Conservation (phyloP, 345 rosid species). For the Salix viminalis region DNA sequence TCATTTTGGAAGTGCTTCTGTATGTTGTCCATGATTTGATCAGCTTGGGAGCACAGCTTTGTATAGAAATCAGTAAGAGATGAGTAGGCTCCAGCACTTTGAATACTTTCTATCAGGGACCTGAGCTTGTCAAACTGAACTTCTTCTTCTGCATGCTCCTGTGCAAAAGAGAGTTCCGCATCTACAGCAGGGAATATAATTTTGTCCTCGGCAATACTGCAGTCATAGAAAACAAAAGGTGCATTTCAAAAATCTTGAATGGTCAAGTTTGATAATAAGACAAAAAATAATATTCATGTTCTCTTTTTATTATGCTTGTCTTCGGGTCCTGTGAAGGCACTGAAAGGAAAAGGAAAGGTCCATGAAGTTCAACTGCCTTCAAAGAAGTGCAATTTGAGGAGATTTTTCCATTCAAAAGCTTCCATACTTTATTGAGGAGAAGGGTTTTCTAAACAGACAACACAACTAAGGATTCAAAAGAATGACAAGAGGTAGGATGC, state of each 20-base stretch:
- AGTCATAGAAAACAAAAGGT: slow-evolving; percentile 18
- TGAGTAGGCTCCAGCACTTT: slow-evolving; percentile 43
- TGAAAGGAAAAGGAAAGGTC: neutral
- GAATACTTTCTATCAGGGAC: slow-evolving; percentile 46
- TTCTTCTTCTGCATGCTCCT: slow-evolving; percentile 60
- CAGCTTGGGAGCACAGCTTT: slow-evolving; percentile 49
- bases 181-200: slow-evolving; percentile 67
- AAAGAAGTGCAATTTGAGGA: neutral
- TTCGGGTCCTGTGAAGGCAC: neutral
- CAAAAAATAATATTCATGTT: neutral
- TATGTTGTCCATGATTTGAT: slow-evolving; percentile 48
- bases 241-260: slow-evolving; percentile 13
- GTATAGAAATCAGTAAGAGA: slow-evolving; percentile 44
- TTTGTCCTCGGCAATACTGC: slow-evolving; percentile 64
- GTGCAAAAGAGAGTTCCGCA: slow-evolving; percentile 47
- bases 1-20: slow-evolving; percentile 54
- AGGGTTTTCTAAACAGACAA: neutral
- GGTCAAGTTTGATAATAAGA: slow-evolving; percentile 1
- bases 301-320: neutral
- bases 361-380: neutral
- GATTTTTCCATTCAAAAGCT: neutral
- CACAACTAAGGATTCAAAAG: neutral
- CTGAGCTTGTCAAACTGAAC: slow-evolving; percentile 51
- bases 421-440: neutral
- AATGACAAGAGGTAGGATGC: neutral